These are phyloP conservation scores for Chalaropsis thielavioides DNA, from an alignment of 2,329 filamentous ascomycete genomes.

Conservation along the genomic window DNA sequence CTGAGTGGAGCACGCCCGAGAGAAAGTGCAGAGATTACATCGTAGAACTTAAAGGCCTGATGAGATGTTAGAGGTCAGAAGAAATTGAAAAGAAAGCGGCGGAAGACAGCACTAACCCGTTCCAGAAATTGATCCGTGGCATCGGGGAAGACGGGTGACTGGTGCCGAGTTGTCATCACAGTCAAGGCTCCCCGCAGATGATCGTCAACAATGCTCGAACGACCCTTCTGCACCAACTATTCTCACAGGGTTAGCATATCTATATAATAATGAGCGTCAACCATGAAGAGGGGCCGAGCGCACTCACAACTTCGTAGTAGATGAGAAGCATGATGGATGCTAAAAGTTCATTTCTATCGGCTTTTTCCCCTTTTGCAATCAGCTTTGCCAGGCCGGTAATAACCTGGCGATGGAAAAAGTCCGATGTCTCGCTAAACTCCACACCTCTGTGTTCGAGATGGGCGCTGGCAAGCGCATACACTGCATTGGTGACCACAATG, in stretches of 20 bases:
- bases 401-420: slow-evolving; percentile 45
- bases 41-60: slow-evolving; percentile 50
- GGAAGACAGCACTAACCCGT: slow-evolving; percentile 29
- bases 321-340: slow-evolving; percentile 47
- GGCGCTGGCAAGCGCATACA: slow-evolving; percentile 70
- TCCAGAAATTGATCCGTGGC: slow-evolving; percentile 44
- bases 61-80: background rate
- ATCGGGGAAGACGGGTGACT: slow-evolving; percentile 26
- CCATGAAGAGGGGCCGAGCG: background rate
- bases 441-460: slow-evolving; percentile 58
- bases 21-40: slow-evolving; percentile 49
- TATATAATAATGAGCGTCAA: too few species aligned
- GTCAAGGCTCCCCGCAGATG: slow-evolving; percentile 49
- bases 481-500: slow-evolving; percentile 58
- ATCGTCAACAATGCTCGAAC: slow-evolving; percentile 44
- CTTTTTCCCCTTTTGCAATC: slow-evolving; percentile 38
- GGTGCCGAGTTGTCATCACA: slow-evolving; percentile 33
- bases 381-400: slow-evolving; percentile 42
- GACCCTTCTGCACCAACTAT: slow-evolving; percentile 46
- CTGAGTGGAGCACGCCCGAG: slow-evolving; percentile 39
- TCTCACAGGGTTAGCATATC: background rate
- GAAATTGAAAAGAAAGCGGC: background rate
- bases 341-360: slow-evolving; percentile 42
- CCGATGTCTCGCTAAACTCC: slow-evolving; percentile 38
- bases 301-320: slow-evolving; percentile 47